Conservation (phyloP, 116 monocot genomes). For the Dioscorea cayenensis region DNA sequence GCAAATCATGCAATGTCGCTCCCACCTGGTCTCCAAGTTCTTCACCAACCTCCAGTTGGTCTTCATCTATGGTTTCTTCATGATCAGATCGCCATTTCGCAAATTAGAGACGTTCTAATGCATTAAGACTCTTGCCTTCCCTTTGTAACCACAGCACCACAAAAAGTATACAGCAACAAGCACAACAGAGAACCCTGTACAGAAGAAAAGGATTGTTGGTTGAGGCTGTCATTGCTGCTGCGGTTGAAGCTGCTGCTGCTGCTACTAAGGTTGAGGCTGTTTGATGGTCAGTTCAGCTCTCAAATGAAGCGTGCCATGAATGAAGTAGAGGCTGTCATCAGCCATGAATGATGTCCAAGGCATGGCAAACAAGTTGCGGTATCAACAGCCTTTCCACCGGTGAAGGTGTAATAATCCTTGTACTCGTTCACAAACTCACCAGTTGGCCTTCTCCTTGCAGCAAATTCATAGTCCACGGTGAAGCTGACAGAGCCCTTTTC, state of each 20-base stretch:
- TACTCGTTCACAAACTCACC: slow-evolving; percentile 85
- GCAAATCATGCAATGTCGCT: no score
- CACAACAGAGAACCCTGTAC: not conserved
- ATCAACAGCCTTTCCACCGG: slow-evolving; percentile 84
- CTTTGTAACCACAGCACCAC: not conserved
- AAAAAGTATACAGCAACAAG: not conserved
- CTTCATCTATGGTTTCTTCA: no score
- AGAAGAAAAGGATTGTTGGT: not conserved
- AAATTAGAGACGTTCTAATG: no score
- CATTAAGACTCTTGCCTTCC: no score
- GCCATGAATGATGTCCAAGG: slow-evolving; percentile 90
- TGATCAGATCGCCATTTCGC: no score
- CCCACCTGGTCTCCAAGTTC: no score
- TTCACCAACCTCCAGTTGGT: no score
- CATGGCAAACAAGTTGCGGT: slow-evolving; percentile 75
- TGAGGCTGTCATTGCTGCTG: no score
- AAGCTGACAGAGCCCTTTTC: slow-evolving; percentile 73
- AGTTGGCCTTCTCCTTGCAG: slow-evolving; percentile 45
- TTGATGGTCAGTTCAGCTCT: slow-evolving; percentile 87
- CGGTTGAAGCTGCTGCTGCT: not conserved
- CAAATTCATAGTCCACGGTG: slow-evolving; percentile 87
- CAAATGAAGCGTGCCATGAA: slow-evolving; percentile 65
- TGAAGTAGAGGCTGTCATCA: slow-evolving; percentile 77
- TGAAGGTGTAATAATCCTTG: slow-evolving; percentile 83
- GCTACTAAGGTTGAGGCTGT: slow-evolving; percentile 30